Percentiles rank a stretch among this genome's conserved stretches.
phyloP scores from a whole-genome alignment of 805 yeast genomes.

The Candida schatavii region DNA sequence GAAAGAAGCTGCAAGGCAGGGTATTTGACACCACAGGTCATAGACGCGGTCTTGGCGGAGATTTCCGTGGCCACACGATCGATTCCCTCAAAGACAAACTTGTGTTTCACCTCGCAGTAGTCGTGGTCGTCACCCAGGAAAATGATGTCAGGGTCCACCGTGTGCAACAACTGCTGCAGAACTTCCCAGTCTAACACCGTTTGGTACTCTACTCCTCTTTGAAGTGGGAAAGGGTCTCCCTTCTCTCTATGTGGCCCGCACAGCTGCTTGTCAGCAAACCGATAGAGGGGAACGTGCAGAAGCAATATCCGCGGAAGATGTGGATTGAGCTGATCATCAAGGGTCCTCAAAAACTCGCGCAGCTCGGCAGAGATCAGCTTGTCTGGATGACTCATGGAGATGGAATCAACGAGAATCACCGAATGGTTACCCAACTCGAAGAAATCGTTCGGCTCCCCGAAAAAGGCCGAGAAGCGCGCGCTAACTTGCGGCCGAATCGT shows the following conservation, averaged over 20 bases:
- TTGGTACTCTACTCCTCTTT: slow-evolving; percentile 81
- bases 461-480: slow-evolving; percentile 63
- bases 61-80: slow-evolving; percentile 58
- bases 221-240: slow-evolving; percentile 58
- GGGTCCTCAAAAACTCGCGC: slow-evolving; percentile 45
- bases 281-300: slow-evolving; percentile 83
- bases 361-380: slow-evolving; percentile 49
- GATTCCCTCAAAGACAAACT: slow-evolving; percentile 16
- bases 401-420: slow-evolving; percentile 72
- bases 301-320: slow-evolving; percentile 63
- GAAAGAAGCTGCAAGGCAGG: slow-evolving; percentile 90
- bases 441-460: slow-evolving; percentile 66
- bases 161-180: slow-evolving; percentile 55
- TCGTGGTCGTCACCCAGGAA: slow-evolving; percentile 98
- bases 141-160: slow-evolving; percentile 61
- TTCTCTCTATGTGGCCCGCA: slow-evolving; percentile 85
- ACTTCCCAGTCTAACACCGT: slow-evolving; percentile 71
- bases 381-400: slow-evolving; percentile 65
- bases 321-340: slow-evolving; percentile 22
- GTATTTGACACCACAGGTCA: slow-evolving; percentile 84
- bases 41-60: slow-evolving; percentile 84
- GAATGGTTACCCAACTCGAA: slow-evolving; percentile 70
- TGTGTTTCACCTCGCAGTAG: slow-evolving; percentile 76
- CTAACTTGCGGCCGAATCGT: slow-evolving; percentile 56
- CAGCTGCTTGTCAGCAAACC: slow-evolving; percentile 56